These are phyloP conservation scores for Dactylellina drechsleri DNA, from an alignment of 2,329 filamentous ascomycete genomes.

Conservation along the genomic window DNA sequence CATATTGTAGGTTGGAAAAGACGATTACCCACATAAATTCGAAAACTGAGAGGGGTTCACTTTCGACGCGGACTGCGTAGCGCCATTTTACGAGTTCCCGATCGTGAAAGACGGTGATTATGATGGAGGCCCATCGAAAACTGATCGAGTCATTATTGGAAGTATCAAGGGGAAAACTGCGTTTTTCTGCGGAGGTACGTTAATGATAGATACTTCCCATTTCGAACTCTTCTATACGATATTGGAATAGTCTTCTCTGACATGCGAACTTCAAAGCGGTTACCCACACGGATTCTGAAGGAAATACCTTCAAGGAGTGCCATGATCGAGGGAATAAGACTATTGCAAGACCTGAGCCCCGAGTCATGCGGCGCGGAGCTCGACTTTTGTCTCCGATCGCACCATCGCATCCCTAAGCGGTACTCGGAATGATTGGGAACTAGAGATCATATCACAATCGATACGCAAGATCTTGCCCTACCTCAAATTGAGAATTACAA, in stretches of 20 bases:
- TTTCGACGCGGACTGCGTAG: slow-evolving; percentile 61
- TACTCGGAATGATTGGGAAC: slow-evolving; percentile 16
- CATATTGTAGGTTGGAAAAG: slow-evolving; percentile 56
- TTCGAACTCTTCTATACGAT: not conserved
- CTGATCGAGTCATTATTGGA: slow-evolving; percentile 56
- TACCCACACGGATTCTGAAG: slow-evolving; percentile 30
- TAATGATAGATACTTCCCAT: slow-evolving; percentile 38
- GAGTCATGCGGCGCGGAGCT: slow-evolving; percentile 43
- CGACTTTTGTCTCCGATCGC: slow-evolving; percentile 25
- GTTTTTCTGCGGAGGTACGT: slow-evolving; percentile 54
- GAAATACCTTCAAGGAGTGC: slow-evolving; percentile 48
- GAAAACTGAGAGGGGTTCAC: slow-evolving; percentile 64
- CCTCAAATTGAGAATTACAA: no score
- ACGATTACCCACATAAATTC: slow-evolving; percentile 64
- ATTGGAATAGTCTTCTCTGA: not conserved
- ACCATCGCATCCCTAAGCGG: not conserved
- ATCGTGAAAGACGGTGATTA: slow-evolving; percentile 62
- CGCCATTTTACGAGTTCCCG: slow-evolving; percentile 65
- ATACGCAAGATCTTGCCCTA: no score
- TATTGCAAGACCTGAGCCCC: not conserved
- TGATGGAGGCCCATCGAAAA: slow-evolving; percentile 59
- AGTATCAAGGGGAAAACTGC: slow-evolving; percentile 49
- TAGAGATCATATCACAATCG: no score
- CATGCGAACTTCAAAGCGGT: slow-evolving; percentile 11
- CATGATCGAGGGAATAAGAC: slow-evolving; percentile 37